Percentiles rank a stretch among this genome's conserved stretches.
Evolutionary conservation across 441 rosid genomes (phyloP).

Genomic region (Aleurites moluccanus): DNA sequence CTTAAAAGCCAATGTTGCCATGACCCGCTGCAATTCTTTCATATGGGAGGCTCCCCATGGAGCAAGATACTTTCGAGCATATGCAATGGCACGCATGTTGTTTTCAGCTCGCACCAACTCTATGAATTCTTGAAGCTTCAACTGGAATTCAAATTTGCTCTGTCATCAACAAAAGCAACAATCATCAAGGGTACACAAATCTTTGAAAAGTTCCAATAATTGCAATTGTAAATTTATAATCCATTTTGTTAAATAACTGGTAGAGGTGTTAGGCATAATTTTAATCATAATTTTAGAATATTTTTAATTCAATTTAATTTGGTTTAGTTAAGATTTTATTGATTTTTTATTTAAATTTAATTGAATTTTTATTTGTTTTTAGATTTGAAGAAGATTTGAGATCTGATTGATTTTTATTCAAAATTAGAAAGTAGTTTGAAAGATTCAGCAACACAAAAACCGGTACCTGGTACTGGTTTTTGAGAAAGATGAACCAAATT

Average conservation of each 20-base stretch:
- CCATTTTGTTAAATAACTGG: neutral
- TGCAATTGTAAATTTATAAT: neutral
- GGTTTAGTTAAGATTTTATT: no score
- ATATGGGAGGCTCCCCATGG: slow-evolving; percentile 85
- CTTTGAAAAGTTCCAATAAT: neutral
- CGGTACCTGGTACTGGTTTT: no score
- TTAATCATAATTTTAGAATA: no score
- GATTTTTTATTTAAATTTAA: no score
- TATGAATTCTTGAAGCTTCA: slow-evolving; percentile 91
- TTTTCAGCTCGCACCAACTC: slow-evolving; percentile 82
- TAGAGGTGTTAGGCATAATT: no score
- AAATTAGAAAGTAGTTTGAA: no score
- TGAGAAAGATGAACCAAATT: no score
- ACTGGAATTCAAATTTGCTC: slow-evolving; percentile 90
- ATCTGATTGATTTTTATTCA: no score
- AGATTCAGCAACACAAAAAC: no score
- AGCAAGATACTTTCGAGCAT: slow-evolving; percentile 78
- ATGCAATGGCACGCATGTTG: slow-evolving; percentile 64
- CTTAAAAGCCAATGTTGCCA: slow-evolving; percentile 84
- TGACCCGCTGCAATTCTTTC: slow-evolving; percentile 74
- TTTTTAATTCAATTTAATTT: no score
- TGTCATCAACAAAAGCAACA: slow-evolving; percentile 33
- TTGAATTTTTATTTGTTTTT: no score
- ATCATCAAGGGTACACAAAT: neutral
- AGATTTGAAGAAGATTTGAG: no score